These are phyloP conservation scores for Fusarium pseudonygamai DNA, from an alignment of 2,329 filamentous ascomycete species.

Conservation along the genomic window DNA sequence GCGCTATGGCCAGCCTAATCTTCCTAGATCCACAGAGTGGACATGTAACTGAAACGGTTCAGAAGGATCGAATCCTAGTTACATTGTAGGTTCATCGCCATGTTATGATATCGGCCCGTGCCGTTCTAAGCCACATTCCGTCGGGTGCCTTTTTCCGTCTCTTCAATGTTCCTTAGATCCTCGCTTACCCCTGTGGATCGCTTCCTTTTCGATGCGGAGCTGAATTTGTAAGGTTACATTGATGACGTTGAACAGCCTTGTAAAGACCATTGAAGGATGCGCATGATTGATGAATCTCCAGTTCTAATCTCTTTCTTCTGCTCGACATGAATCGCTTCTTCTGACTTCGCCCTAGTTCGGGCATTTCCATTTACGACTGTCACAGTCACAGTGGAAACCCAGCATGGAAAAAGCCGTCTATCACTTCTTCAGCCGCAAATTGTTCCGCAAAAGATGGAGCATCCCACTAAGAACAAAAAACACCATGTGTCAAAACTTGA, in stretches of 20 bases:
- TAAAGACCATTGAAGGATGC: background rate
- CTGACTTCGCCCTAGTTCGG: background rate
- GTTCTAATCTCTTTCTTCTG: background rate
- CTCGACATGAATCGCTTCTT: background rate
- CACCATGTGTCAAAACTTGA: fast-evolving
- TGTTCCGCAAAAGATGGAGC: fast-evolving
- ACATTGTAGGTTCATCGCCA: background rate
- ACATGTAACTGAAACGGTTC: background rate
- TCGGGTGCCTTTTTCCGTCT: background rate
- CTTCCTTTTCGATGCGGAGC: background rate
- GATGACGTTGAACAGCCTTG: background rate
- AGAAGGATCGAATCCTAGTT: conserved; percentile 6
- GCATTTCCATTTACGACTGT: background rate
- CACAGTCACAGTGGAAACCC: background rate
- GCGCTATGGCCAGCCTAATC: background rate
- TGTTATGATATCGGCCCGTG: background rate
- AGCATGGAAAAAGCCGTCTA: background rate
- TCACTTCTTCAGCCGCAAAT: background rate
- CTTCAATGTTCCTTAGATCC: background rate
- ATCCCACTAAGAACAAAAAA: no score
- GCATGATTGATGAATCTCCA: background rate
- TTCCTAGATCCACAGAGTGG: background rate
- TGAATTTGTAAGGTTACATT: background rate
- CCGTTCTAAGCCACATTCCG: background rate
- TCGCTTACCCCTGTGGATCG: background rate